Percentiles rank a stretch among this genome's conserved stretches.
phyloP scores from a whole-genome alignment of 331 rosid genomes.

The Pyracantha coccinea region DNA sequence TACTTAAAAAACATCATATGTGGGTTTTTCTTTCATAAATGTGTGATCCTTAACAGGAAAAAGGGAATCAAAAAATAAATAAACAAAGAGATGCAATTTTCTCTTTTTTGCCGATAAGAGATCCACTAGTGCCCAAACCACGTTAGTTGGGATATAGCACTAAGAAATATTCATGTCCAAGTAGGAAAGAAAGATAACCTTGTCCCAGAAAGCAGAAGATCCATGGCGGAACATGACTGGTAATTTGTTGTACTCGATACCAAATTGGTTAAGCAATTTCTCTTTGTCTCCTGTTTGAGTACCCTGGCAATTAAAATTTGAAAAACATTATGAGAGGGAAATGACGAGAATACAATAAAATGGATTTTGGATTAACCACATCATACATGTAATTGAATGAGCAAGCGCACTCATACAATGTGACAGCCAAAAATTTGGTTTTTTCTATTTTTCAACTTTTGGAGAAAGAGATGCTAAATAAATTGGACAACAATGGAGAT shows the following conservation, averaged over 20 bases:
- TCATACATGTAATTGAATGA: too few relatives aligned
- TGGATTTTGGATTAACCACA: too few relatives aligned
- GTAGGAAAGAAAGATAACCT: slow-evolving; percentile 13
- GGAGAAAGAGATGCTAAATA: too few relatives aligned
- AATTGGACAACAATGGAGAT: too few relatives aligned
- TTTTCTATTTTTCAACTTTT: too few relatives aligned
- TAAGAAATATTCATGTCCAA: neutral
- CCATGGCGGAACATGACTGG: slow-evolving; percentile 47
- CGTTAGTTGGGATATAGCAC: neutral
- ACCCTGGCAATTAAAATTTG: slow-evolving; percentile 27
- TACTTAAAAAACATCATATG: neutral
- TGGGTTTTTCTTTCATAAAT: neutral
- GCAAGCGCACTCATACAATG: too few relatives aligned
- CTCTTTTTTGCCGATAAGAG: neutral
- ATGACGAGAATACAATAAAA: too few relatives aligned
- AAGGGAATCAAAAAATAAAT: neutral
- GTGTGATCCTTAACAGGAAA: neutral
- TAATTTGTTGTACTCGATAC: slow-evolving; percentile 40
- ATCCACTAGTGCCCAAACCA: neutral
- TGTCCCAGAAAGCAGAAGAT: slow-evolving; percentile 34
- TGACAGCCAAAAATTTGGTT: too few relatives aligned
- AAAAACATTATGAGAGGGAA: neutral
- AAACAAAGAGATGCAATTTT: neutral
- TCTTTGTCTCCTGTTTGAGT: slow-evolving; percentile 45
- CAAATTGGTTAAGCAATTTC: slow-evolving; percentile 44